Evolutionary conservation across 2,329 filamentous ascomycete genomes (phyloP), one percentile per base, ranked within the genome.

Genomic region (Phyllosticta capitalensis): DNA sequence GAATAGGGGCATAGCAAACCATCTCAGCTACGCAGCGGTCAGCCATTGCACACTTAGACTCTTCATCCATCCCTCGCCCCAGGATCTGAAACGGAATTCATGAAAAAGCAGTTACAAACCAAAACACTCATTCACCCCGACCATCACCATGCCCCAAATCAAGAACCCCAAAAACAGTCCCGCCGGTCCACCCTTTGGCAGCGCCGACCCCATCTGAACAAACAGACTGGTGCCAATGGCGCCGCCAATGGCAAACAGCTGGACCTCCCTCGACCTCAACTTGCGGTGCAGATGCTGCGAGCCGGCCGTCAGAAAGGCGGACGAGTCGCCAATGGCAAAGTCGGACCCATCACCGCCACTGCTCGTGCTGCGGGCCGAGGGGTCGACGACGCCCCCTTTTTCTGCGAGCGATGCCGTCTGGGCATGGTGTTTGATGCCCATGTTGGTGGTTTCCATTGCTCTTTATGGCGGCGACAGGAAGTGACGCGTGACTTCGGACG

Each of bases 171-270:
- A 5, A 14, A 57, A 45, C 49, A 57, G n/a, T 3, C 55, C 55
- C 4, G 48, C 55, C 24, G 55, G 55, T 9, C 55, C 55, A 3
- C 55, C 55, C 26, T 57, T 57, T 22, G 55, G 55, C 49, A 57
- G 51, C 24, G 55, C 55, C 24, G 55, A 57, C n/a, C 24, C 55
- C 55, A 57, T 57, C 49, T 57, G 55, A 7, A 57, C 55, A 49
- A 51, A 57, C 24, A 57, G 21, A n/a, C 48, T 52, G 7, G 55
- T 57, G 9, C 55, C 55, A 45, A 57, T 57, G 10, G 55, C 55
- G 49, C 55, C 55, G 9, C 55, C 55, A 26, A 57, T 57, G 24
- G 55, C 55, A 33, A 57, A 57, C 5, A 57, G 55, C 21, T 57
- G 55, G 5, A 57, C 55, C n/a, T 57, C 55, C 7, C 28, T 52